phyloP scores from a whole-genome alignment of 257 asterid genomes.

The Sherardia arvensis region DNA sequence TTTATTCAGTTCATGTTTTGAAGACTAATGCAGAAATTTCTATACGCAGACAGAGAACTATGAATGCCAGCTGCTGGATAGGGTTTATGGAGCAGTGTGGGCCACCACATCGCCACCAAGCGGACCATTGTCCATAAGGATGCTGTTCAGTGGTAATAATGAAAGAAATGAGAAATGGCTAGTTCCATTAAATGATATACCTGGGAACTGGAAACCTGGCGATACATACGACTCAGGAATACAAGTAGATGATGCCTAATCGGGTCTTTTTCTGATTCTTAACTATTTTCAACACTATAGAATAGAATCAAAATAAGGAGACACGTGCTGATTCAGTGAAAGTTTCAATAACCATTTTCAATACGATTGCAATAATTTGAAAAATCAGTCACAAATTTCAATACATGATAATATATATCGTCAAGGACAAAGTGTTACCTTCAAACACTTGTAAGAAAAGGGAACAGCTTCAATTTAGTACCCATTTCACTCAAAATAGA shows the following conservation, averaged over 20 bases:
- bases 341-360: background rate
- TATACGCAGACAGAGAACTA: slow-evolving; percentile 47
- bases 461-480: slow-evolving; percentile 17
- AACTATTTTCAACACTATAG: background rate
- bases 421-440: background rate
- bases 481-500: slow-evolving; percentile 28
- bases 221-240: slow-evolving; percentile 69
- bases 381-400: background rate
- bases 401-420: background rate
- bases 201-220: slow-evolving; percentile 71
- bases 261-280: background rate
- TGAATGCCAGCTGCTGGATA: slow-evolving; percentile 55
- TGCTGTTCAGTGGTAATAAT: slow-evolving; percentile 48
- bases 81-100: slow-evolving; percentile 71
- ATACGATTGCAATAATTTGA: too few species aligned
- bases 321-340: background rate
- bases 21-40: background rate
- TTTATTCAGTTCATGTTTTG: background rate
- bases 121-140: slow-evolving; percentile 63
- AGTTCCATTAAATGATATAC: slow-evolving; percentile 50
- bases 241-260: slow-evolving; percentile 39
- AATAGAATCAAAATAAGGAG: background rate
- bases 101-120: slow-evolving; percentile 56
- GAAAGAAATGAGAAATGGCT: slow-evolving; percentile 64
- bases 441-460: background rate